Evolutionary conservation across 805 yeast species (phyloP), one percentile per base, ranked within the genome.

Genomic region (Candida ponderosae): DNA sequence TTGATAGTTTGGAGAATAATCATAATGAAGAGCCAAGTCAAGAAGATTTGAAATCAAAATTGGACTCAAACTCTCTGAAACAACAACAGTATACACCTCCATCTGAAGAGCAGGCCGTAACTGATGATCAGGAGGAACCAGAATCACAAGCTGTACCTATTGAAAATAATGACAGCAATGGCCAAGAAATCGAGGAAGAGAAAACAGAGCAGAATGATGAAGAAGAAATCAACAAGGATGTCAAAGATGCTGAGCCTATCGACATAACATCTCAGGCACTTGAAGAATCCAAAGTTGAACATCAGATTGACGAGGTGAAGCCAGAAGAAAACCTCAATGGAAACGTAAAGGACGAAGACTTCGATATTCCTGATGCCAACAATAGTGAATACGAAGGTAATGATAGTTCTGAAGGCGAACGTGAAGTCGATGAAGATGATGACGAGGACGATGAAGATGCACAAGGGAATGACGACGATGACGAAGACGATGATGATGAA

Each of bases 391-490:
- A 29, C 29, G 38, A 41, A 23, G 40, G 26, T 23, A 33, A 17
- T 28, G 33, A 27, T 21, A 36, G 31, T 23, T 19, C 11, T 15
- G 21, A n/a, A 34, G 23, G 6, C 16, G 10, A 19, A 35, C 20
- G 28, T 6, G 46, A 39, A 16, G 27, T 34, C 10, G 50, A 47
- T 23, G 52, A 42, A 21, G 52, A 42, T 30, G 29, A 40, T 15
- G 38, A 19, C 38, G 4, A 27, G n/a, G 50, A 42, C 27, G 43
- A 31, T 5, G 31, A 38, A 26, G 26, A 24, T 28, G 39, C 31
- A 19, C 29, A 26, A 18, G 38, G 14, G 14, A 51, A 40, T 26
- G 52, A 41, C 28, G 28, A 39, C 11, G 38, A 19, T 38, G 4
- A 28, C 15, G 49, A 42, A 28, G 43, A 29, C 4, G 30, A 37